A percentile compares a stretch with the other conserved stretches of the same genome.
phyloP scores from a whole-genome alignment of 352 stramenopile species.

The Globisporangium sylvaticum region DNA sequence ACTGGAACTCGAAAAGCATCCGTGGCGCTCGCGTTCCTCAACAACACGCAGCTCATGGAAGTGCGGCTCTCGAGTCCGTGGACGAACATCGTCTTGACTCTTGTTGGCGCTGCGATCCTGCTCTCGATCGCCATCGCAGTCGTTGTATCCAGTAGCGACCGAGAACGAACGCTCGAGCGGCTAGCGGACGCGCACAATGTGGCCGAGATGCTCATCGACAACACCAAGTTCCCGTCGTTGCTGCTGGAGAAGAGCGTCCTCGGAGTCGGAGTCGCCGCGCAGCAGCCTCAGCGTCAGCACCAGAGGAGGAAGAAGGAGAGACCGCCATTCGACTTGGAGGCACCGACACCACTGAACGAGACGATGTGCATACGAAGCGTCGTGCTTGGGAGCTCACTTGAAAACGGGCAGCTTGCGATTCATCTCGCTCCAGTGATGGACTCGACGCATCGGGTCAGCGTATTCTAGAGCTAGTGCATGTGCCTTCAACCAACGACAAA shows the following conservation, averaged over 20 bases:
- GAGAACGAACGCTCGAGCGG: neutral
- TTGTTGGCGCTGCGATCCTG: constrained; percentile 6
- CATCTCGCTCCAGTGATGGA: neutral
- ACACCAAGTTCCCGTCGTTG: neutral
- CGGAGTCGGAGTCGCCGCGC: neutral
- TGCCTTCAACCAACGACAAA: neutral
- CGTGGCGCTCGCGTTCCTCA: constrained; percentile 9
- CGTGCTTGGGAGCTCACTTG: neutral
- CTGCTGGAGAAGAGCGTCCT: constrained; percentile 6
- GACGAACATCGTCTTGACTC: constrained; percentile 8
- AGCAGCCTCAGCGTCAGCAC: neutral
- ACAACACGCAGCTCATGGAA: constrained; percentile 13
- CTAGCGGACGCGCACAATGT: constrained; percentile 2
- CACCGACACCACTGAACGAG: neutral
- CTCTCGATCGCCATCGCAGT: neutral
- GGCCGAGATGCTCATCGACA: constrained; percentile 1
- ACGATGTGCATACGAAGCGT: neutral
- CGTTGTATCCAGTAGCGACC: neutral
- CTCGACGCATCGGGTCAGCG: neutral
- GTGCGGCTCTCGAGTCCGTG: constrained; percentile 8
- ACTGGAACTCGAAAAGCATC: neutral
- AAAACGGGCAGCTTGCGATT: neutral
- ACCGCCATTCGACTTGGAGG: neutral
- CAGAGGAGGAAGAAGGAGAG: neutral
- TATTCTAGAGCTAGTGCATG: neutral